A percentile compares a stretch with the other conserved stretches of the same genome.
Conservation (phyloP, 140 eudicot species). For the Oenanthe javanica region DNA sequence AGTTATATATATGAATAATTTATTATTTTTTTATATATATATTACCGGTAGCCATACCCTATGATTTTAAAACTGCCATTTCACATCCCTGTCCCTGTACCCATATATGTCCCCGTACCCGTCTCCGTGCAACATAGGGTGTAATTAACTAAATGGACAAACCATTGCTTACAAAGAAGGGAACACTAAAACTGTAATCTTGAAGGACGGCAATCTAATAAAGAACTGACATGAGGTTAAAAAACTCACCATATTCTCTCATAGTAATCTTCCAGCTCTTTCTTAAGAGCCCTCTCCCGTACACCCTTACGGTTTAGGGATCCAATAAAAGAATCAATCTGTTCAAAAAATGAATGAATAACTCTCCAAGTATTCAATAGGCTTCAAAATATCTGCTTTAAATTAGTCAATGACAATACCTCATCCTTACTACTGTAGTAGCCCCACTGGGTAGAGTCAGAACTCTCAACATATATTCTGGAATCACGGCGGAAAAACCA, state of each 20-base stretch:
- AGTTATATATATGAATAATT: no score
- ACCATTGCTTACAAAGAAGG: neutral
- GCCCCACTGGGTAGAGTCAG: constrained; percentile 77
- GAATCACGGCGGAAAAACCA: constrained; percentile 85
- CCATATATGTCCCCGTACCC: no score
- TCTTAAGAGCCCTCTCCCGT: constrained; percentile 69
- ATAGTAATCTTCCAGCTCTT: constrained; percentile 60
- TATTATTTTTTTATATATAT: no score
- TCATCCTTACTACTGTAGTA: constrained; percentile 64
- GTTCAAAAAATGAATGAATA: constrained; percentile 10
- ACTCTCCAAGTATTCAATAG: neutral
- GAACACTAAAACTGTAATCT: neutral
- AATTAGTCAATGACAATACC: constrained; percentile 36
- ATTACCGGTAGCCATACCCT: no score
- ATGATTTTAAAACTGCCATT: no score
- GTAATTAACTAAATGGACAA: neutral
- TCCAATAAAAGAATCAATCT: constrained; percentile 78
- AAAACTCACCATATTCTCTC: constrained; percentile 66
- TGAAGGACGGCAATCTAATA: neutral
- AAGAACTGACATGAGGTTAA: neutral
- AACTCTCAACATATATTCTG: constrained; percentile 70
- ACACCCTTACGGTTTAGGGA: constrained; percentile 77
- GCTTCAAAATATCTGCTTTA: neutral
- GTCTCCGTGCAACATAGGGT: no score
- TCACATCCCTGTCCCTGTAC: no score